Evolutionary conservation across 2,329 filamentous ascomycete species (phyloP).

Genomic region (Aspergillus sp.): DNA sequence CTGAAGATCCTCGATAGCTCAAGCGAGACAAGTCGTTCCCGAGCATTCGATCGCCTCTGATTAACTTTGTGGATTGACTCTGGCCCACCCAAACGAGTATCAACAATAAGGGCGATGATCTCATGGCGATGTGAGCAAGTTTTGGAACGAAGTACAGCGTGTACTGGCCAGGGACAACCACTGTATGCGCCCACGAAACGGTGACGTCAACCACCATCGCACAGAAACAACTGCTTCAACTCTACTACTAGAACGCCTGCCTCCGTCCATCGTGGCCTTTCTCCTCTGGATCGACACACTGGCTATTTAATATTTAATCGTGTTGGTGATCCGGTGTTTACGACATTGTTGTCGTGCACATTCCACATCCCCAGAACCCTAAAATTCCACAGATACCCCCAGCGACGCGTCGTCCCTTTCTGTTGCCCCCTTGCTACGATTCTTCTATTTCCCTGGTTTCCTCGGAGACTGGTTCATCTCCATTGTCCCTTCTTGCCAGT

Average conservation of each 20-base stretch:
- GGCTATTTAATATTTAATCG: not conserved
- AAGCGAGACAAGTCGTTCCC: not conserved
- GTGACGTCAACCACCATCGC: conserved; percentile 4
- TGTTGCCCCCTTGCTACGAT: conserved; percentile 8
- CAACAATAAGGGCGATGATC: not conserved
- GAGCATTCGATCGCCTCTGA: no score
- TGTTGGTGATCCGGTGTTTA: not conserved
- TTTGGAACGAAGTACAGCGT: no score
- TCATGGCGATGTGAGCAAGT: not conserved
- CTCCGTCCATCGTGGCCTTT: not conserved
- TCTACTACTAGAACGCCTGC: not conserved
- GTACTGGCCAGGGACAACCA: not conserved
- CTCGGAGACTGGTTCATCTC: not conserved
- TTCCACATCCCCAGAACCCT: conserved; percentile 9
- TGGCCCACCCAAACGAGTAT: not conserved
- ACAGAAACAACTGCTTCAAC: not conserved
- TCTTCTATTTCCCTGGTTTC: not conserved
- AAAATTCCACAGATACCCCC: conserved; percentile 22
- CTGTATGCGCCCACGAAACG: not conserved
- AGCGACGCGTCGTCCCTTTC: conserved; percentile 12
- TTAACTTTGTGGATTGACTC: not conserved
- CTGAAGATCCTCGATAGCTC: not conserved
- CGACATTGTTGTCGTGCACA: not conserved
- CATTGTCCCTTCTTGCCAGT: no score
- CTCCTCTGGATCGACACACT: not conserved